Evolutionary conservation across 2,329 filamentous ascomycete species (phyloP).

Genomic region (Chalaropsis ovoidea): DNA sequence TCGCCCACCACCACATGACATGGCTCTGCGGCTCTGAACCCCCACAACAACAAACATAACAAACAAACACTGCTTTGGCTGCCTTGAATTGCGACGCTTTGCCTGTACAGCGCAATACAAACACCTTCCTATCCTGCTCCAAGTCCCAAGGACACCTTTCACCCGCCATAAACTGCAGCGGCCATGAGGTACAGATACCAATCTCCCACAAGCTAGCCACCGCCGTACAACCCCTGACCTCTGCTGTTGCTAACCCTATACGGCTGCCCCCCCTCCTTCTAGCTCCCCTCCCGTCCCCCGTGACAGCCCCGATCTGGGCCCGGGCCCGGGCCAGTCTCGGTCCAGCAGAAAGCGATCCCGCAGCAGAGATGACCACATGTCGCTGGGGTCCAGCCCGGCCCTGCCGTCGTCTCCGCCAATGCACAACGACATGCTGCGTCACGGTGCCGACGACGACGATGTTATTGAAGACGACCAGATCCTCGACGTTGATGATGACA

Average conservation of each 20-base stretch:
- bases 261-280: conserved; percentile 15
- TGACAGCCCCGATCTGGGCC: conserved; percentile 31
- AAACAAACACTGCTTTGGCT: background rate
- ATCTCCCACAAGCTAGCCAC: background rate
- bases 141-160: conserved; percentile 1
- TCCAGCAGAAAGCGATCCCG: conserved; percentile 47
- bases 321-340: conserved; percentile 39
- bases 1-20: background rate
- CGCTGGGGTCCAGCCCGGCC: conserved; percentile 49
- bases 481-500: conserved; percentile 42
- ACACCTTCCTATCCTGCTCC: background rate
- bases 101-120: background rate
- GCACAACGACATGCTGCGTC: conserved; percentile 53
- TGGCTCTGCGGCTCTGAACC: background rate
- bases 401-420: conserved; percentile 58
- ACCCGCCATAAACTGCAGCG: background rate
- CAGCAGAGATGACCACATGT: conserved; percentile 42
- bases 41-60: background rate
- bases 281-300: conserved; percentile 54
- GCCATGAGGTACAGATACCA: conserved; percentile 1
- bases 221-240: background rate
- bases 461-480: conserved; percentile 61
- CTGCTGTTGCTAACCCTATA: background rate
- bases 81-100: background rate
- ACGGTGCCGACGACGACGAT: conserved; percentile 57